These are phyloP conservation scores for Cryptococcus sp. DNA, from an alignment of 1,284 basidiomycete genomes.

Conservation along the genomic window DNA sequence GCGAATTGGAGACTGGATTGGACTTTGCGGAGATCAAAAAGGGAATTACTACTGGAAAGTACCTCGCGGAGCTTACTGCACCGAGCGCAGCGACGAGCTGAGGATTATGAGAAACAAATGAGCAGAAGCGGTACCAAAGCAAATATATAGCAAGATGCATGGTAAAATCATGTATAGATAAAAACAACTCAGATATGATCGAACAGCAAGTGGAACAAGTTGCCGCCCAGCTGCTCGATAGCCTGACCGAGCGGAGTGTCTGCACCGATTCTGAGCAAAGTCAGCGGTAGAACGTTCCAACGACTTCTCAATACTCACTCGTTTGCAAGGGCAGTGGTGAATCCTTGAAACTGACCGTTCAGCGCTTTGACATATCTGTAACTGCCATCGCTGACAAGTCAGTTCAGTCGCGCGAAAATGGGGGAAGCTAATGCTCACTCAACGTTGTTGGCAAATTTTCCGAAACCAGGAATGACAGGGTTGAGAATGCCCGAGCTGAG, in stretches of 20 bases:
- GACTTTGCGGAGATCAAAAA: constrained; percentile 38
- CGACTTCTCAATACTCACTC: constrained; percentile 3
- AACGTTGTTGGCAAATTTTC: background rate
- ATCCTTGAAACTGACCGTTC: constrained; percentile 1
- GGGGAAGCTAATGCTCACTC: background rate
- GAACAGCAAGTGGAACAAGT: constrained; percentile 1
- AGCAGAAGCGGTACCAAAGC: too few relatives aligned
- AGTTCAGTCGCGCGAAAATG: background rate
- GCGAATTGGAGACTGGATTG: constrained; percentile 23
- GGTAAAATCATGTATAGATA: background rate
- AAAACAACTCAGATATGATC: background rate
- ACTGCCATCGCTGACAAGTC: background rate
- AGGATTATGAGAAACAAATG: background rate
- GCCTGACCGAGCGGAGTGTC: constrained; percentile 4
- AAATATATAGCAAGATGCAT: background rate
- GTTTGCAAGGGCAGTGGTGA: background rate
- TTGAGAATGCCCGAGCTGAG: background rate
- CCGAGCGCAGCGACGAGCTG: background rate
- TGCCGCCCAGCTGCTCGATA: constrained; percentile 1
- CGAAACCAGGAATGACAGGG: background rate
- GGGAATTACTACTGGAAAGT: constrained; percentile 44
- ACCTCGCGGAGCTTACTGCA: constrained; percentile 33
- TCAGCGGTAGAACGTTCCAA: too few relatives aligned
- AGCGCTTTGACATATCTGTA: background rate
- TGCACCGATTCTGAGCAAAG: background rate